Evolutionary conservation across 2,329 filamentous ascomycete genomes (phyloP), one percentile per base, ranked within the genome.

Genomic region (Clarireedia homoeocarpa): DNA sequence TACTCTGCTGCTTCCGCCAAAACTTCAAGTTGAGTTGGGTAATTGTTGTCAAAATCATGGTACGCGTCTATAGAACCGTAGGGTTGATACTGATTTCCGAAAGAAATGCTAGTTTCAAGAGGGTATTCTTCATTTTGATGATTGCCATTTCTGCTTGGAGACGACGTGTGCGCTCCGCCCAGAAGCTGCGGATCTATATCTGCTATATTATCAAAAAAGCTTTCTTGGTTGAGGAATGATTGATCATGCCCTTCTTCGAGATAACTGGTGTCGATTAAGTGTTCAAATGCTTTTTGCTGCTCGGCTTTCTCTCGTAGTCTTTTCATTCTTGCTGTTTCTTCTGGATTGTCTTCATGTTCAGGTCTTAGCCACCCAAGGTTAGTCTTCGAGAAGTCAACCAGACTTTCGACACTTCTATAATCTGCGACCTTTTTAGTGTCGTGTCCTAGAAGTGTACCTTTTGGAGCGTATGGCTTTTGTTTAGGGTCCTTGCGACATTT

Each of bases 391-490:
- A 96, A 96, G 68, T 97, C 91, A 7, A 97, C 90, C 23, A 97
- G 78, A 24, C 84, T 86, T 70, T 97, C 92, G 5, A 96, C 84
- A 66, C 91, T 96, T 58, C 94, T 84, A 51, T 89, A 86, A 71
- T 99, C 94, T 2, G 94, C 92, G 49, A 97, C 85, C 36, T 88
- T 86, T 53, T 84, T 88, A 0, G 94, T 99, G 63, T 97, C 91
- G 65, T 96, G 91, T 0, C 94, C 94, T 2, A 97, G 80, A 1
- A 92, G 76, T 0, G 91, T 96, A 56, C 87, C 89, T 65, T 89
- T 94, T 0, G 94, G 94, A 51, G 88, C 83, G 66, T 96, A 96
- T 0, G 91, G 88, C 5, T 77, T 78, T 64, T 88, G 88, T n/a
- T 80, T 83, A 58, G 81, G 77, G n/a, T 75, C 76, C 40, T 71